These are phyloP conservation scores for Colletotrichum sp. DNA, from an alignment of 2,329 filamentous ascomycete species.

Conservation along the genomic window DNA sequence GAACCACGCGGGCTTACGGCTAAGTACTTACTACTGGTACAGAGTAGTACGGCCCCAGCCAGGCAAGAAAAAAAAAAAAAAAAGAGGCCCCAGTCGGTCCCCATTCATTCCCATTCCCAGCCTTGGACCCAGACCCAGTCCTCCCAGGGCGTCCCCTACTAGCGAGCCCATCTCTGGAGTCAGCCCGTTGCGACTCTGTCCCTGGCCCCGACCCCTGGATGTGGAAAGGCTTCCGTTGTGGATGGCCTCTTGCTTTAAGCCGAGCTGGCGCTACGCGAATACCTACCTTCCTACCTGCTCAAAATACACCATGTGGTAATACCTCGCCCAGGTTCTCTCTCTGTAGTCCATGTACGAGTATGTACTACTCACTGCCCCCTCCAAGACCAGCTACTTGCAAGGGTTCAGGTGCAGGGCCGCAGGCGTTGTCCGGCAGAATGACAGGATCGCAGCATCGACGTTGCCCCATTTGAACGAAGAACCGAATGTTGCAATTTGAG, in stretches of 20 bases:
- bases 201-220: constrained; percentile 15
- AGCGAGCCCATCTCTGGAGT: constrained; percentile 20
- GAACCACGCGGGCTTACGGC: neutral
- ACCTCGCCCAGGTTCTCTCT: neutral
- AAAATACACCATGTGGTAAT: neutral
- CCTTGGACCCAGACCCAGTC: neutral
- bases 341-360: neutral
- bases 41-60: neutral
- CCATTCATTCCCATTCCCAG: neutral
- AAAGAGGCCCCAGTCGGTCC: neutral
- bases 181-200: constrained; percentile 20
- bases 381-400: neutral
- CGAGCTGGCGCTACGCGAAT: neutral
- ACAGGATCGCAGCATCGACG: constrained; percentile 13
- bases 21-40: neutral
- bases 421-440: constrained; percentile 11
- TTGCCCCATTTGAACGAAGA: constrained; percentile 18
- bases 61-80: neutral
- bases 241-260: constrained; percentile 17
- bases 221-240: constrained; percentile 20
- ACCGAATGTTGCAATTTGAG: constrained; percentile 21
- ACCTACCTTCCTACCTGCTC: neutral
- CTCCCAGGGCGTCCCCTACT: constrained; percentile 8
- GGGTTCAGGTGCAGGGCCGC: neutral
- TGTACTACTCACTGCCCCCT: neutral